These are phyloP conservation scores for Pythium inflatum DNA, from an alignment of 352 stramenopile genomes.

Conservation along the genomic window DNA sequence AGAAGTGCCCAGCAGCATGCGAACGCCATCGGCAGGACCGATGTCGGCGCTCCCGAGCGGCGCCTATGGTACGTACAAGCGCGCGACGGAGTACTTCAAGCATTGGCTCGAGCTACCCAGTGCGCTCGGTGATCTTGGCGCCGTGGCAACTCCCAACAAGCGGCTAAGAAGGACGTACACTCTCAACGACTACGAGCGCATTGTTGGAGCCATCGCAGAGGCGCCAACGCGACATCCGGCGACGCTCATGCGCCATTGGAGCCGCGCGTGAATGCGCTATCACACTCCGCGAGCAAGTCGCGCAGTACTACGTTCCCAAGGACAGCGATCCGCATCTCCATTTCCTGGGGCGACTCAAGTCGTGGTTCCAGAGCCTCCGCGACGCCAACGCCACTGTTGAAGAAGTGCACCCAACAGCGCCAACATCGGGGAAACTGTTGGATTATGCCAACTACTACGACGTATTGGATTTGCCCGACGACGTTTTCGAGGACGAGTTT, in stretches of 20 bases:
- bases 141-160: too few relatives aligned
- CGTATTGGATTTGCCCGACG: slow-evolving; percentile 10
- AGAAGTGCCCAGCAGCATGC: too few relatives aligned
- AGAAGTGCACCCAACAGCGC: neutral
- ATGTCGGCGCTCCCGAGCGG: neutral
- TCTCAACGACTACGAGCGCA: too few relatives aligned
- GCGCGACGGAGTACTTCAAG: slow-evolving; percentile 17
- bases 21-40: neutral
- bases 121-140: slow-evolving; percentile 5
- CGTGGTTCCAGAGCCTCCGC: slow-evolving; percentile 3
- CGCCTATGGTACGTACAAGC: slow-evolving; percentile 26
- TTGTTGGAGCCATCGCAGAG: too few relatives aligned
- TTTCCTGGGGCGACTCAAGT: slow-evolving; percentile 5
- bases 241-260: too few relatives aligned
- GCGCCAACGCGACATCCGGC: too few relatives aligned
- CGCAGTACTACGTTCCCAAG: too few relatives aligned
- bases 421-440: neutral
- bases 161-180: too few relatives aligned
- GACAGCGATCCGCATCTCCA: slow-evolving; percentile 10
- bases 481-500: slow-evolving; percentile 7
- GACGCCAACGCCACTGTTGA: neutral
- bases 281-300: slow-evolving; percentile 12
- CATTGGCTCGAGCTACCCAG: slow-evolving; percentile 15
- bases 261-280: slow-evolving; percentile 15
- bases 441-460: slow-evolving; percentile 21